Conservation (phyloP, 148 eudicot species). For the Dysphania ambrosioides region DNA sequence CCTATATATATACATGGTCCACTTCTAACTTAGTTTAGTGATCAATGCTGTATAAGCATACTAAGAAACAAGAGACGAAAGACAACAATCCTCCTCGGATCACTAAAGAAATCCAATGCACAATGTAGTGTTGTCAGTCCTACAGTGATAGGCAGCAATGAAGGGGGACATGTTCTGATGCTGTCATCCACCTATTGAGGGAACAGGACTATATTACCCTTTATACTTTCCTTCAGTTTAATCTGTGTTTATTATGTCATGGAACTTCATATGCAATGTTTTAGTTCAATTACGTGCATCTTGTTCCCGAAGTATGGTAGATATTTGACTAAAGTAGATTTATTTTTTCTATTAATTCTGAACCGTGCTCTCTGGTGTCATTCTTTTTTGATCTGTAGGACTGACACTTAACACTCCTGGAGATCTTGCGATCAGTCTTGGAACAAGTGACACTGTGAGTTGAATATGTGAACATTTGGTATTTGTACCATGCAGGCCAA, state of each 20-base stretch:
- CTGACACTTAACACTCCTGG: constrained; percentile 86
- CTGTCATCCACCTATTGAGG: not conserved
- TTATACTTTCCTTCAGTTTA: not conserved
- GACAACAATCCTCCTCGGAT: too few species aligned
- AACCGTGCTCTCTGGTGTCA: not conserved
- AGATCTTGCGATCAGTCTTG: constrained; percentile 94
- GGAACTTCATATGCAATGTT: not conserved
- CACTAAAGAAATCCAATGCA: too few species aligned
- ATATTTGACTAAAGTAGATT: not conserved
- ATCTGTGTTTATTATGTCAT: not conserved
- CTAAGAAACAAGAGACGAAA: too few species aligned
- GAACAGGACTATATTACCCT: not conserved
- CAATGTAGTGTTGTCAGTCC: too few species aligned
- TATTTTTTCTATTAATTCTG: not conserved
- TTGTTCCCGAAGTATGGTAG: not conserved
- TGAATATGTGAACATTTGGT: not conserved
- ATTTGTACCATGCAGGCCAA: not conserved
- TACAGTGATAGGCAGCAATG: too few species aligned
- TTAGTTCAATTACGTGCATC: not conserved
- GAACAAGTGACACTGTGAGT: constrained; percentile 98
- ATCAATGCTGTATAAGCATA: too few species aligned
- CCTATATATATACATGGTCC: too few species aligned
- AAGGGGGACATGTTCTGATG: not conserved
- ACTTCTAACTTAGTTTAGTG: too few species aligned
- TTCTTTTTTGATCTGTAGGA: constrained; percentile 39